Evolutionary conservation across 768 basidiomycete genomes (phyloP).

Genomic region (Chalciporus pseudorubinellus): DNA sequence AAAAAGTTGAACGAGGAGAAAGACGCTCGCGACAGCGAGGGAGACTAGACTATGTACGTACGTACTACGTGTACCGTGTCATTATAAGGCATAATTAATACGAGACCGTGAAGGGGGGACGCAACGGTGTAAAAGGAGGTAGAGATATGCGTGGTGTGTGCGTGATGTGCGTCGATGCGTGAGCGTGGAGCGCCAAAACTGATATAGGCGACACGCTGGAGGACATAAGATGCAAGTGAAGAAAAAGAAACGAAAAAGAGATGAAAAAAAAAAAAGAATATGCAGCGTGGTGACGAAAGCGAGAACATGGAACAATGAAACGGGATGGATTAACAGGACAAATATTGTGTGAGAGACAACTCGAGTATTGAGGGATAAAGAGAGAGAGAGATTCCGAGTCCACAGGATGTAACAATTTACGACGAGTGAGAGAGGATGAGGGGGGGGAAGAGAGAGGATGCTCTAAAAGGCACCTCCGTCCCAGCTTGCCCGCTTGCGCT

Average conservation of each 20-base stretch:
- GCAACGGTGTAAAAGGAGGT: background rate
- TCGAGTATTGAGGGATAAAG: slow-evolving; percentile 10
- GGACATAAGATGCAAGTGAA: slow-evolving; percentile 19
- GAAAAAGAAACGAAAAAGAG: slow-evolving; percentile 7
- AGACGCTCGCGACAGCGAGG: slow-evolving; percentile 21
- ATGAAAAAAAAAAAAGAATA: background rate
- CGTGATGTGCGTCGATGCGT: slow-evolving; percentile 16
- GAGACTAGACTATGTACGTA: slow-evolving; percentile 27
- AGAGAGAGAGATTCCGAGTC: slow-evolving; percentile 3
- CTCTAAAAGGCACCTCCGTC: slow-evolving; percentile 41
- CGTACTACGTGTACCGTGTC: slow-evolving; percentile 16
- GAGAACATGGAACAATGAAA: background rate
- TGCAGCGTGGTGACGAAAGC: slow-evolving; percentile 8
- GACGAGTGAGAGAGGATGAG: background rate
- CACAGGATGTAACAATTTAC: slow-evolving; percentile 6
- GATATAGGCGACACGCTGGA: slow-evolving; percentile 6
- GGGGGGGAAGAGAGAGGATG: background rate
- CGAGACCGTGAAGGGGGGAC: slow-evolving; percentile 5
- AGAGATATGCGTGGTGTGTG: background rate
- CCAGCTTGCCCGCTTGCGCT: slow-evolving; percentile 58
- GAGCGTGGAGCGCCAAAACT: slow-evolving; percentile 5
- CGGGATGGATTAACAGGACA: slow-evolving; percentile 7
- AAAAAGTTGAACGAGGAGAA: background rate
- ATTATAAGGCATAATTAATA: slow-evolving; percentile 31
- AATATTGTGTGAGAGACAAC: slow-evolving; percentile 8